Evolutionary conservation across 306 rosid species (phyloP), one percentile per base, ranked within the genome.

Genomic region (Leucaena leucocephala): DNA sequence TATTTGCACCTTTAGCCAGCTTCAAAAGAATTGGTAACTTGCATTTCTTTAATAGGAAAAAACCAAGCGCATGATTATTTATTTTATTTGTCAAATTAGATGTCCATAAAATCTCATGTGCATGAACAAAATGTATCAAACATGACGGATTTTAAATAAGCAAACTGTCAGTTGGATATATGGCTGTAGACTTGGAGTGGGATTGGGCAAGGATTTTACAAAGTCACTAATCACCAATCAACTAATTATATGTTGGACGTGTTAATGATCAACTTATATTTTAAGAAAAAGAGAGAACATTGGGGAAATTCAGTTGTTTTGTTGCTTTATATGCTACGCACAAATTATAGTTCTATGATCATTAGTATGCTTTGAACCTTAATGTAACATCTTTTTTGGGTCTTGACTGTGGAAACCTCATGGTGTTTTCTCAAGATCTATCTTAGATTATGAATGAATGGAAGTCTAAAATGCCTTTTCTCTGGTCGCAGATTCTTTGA

Each of bases 401-500:
- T 40, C 43, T 40, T 40, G 7, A 40, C 43, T 40, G 43, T 40
- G 36, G 13, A 49, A 59, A 58, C 52, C 77, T 35, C 49, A 66
- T 68, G 33, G 61, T 72, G 78, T 39, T 27, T 19, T 76, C 16
- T 66, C 62, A 55, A 64, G 33, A 76, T 13, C 11, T 73, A 36
- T 68, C 34, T 27, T 75, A 39, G 67, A 27, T 27, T 27, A 73
- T 71, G 77, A 68, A 79, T 39, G 3, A 36, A 71, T 27, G 68
- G 70, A 66, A 78, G 71, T 81, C 69, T 85, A 66, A 74, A 65
- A 50, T n/a, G 52, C n/a, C 38, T 70, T 72, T 58, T 79, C 70
- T 78, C 12, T 87, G 83, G 69, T 85, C 86, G 89, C 97, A 93
- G 98, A 93, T 93, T 93, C 98, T 43, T 81, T 93, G 88, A 91